phyloP scores from a whole-genome alignment of 2,329 filamentous ascomycete genomes.

The Cercospora brassicicola region DNA sequence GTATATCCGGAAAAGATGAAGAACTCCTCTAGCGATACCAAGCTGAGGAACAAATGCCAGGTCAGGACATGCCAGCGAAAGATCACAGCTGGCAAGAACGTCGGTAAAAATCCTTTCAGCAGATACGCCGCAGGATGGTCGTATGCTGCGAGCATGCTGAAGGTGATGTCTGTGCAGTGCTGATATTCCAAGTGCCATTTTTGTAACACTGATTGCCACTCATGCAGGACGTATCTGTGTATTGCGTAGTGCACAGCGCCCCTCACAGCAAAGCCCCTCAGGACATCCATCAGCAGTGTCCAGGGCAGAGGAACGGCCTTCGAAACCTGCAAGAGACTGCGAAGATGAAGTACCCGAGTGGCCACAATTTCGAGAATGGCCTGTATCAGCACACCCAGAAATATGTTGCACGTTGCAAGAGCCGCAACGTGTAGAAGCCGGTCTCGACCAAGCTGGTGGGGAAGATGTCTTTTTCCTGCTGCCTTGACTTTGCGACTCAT shows the following conservation, averaged over 20 bases:
- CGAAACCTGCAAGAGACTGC: conserved; percentile 59
- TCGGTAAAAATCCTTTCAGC: conserved; percentile 62
- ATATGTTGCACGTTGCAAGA: conserved; percentile 58
- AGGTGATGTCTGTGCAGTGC: conserved; percentile 59
- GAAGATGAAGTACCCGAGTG: conserved; percentile 54
- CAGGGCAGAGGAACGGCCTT: conserved; percentile 60
- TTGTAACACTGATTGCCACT: conserved; percentile 35
- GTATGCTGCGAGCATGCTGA: conserved; percentile 63
- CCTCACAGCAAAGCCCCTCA: conserved; percentile 55
- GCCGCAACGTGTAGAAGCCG: conserved; percentile 52
- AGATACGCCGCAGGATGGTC: conserved; percentile 68
- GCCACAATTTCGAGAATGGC: conserved; percentile 56
- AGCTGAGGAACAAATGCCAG: conserved; percentile 63
- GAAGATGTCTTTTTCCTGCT: conserved; percentile 57
- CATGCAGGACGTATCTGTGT: conserved; percentile 68
- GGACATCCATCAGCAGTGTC: conserved; percentile 57
- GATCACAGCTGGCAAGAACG: conserved; percentile 64
- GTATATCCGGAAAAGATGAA: conserved; percentile 68
- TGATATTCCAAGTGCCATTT: conserved; percentile 56
- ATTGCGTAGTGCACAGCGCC: conserved; percentile 70
- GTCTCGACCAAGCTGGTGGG: conserved; percentile 45
- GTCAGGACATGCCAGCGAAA: conserved; percentile 72
- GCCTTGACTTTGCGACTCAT: conserved; percentile 69
- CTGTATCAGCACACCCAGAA: conserved; percentile 57
- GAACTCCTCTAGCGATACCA: conserved; percentile 67